phyloP scores from a whole-genome alignment of 2,329 filamentous ascomycete species.

The Podosphaera aphanis region DNA sequence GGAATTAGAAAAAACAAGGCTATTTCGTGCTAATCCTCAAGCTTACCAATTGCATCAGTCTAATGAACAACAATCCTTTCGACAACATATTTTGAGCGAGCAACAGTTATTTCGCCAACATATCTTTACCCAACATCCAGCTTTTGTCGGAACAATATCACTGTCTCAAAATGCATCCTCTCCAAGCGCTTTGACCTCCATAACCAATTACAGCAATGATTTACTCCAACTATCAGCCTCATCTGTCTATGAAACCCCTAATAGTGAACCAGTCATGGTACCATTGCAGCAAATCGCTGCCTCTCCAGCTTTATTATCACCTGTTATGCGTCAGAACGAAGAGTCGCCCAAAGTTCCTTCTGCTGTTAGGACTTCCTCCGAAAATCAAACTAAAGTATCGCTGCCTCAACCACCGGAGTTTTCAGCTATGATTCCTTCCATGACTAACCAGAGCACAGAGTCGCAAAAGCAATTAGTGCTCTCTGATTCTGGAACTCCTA shows the following conservation, averaged over 20 bases:
- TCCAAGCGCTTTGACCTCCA: neutral
- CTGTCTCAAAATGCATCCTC: neutral
- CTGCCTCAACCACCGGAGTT: neutral
- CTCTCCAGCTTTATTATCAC: neutral
- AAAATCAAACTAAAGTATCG: neutral
- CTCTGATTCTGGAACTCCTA: too few relatives aligned
- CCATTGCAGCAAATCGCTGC: neutral
- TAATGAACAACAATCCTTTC: neutral
- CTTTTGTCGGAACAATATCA: neutral
- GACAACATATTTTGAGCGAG: neutral
- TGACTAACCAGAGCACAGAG: neutral
- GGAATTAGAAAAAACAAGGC: constrained; percentile 1
- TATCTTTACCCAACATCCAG: neutral
- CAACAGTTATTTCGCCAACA: neutral
- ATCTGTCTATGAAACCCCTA: neutral
- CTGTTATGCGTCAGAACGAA: neutral
- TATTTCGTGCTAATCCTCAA: constrained; percentile 1
- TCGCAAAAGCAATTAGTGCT: neutral
- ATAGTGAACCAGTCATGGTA: neutral
- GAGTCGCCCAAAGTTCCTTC: neutral
- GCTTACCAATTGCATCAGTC: neutral
- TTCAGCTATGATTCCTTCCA: neutral
- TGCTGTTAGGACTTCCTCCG: neutral
- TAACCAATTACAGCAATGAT: neutral
- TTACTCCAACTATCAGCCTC: neutral